Conservation (phyloP, 1,284 basidiomycete species). For the Porodaedalea pini region DNA sequence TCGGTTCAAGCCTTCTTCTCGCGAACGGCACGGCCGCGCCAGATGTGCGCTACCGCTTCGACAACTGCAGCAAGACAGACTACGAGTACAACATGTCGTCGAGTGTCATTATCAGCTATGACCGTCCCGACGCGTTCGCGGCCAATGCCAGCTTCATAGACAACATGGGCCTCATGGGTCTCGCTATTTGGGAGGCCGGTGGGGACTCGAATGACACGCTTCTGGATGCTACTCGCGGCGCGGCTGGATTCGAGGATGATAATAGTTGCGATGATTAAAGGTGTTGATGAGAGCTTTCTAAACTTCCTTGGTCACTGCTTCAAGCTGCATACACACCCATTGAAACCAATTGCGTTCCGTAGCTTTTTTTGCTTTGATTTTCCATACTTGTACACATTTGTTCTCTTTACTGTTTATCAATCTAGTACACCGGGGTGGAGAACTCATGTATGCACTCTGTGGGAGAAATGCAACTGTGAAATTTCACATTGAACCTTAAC, state of each 20-base stretch:
- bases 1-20: slow-evolving; percentile 50
- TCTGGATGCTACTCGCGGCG: slow-evolving; percentile 47
- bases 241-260: slow-evolving; percentile 33
- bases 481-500: too few relatives aligned
- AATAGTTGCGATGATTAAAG: background rate
- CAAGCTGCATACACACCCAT: too few relatives aligned
- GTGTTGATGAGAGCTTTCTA: too few relatives aligned
- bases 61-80: slow-evolving; percentile 67
- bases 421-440: too few relatives aligned
- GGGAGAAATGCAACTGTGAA: too few relatives aligned
- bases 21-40: slow-evolving; percentile 45
- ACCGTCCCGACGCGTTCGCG: slow-evolving; percentile 53
- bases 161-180: slow-evolving; percentile 49
- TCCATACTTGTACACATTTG: too few relatives aligned
- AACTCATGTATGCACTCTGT: too few relatives aligned
- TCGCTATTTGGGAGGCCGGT: slow-evolving; percentile 61
- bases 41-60: slow-evolving; percentile 51
- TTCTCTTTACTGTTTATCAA: too few relatives aligned
- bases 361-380: too few relatives aligned
- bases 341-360: too few relatives aligned
- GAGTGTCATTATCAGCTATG: slow-evolving; percentile 58
- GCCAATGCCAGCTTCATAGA: slow-evolving; percentile 61
- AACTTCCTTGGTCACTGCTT: too few relatives aligned
- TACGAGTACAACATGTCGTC: slow-evolving; percentile 56
- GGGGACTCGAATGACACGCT: slow-evolving; percentile 58